Evolutionary conservation across 108 stramenopile species (phyloP), one percentile per base, ranked within the genome.

Genomic region (Schizochytrium sp.): DNA sequence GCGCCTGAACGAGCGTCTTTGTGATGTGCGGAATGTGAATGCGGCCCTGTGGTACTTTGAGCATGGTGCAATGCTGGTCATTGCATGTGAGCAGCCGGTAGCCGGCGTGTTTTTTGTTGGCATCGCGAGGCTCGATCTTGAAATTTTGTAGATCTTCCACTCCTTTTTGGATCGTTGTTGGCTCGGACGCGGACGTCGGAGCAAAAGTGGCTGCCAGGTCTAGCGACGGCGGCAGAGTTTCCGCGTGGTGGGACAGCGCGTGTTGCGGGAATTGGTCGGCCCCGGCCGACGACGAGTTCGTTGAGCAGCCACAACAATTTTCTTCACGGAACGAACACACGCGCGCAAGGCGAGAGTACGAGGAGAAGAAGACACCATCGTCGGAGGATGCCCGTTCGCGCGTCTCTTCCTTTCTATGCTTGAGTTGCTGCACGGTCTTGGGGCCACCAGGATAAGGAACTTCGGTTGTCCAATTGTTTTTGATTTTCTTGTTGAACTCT

Each of bases 81-180:
- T 83, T 83, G 76, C 76, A 83, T 23, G 76, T 83, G n/a, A 83
- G 76, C 51, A 83, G 76, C 48, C 76, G 3, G 51, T 83, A 83
- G 14, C 76, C 76, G 1, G 63, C 63, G 3, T 69, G 63, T 18
- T 41, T 28, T 4, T 28, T 41, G 63, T 41, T 69, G 25, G 63
- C 25, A 1, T 69, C 63, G 8, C 63, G 63, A 23, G 63, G 41
- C 63, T 69, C 41, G 34, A 69, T 41, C 41, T 69, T 69, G 63
- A 69, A 69, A 69, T 28, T 41, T 41, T 69, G 63, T 23, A 69
- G 63, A 23, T 23, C 25, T 41, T 69, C 63, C 41, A 69, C 34
- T 14, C 63, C 63, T 10, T 41, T 69, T 41, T 69, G 63, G 34
- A 69, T 14, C 5, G 63, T 69, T 18, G 63, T 69, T 14, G 63